Percentiles rank a stretch among this genome's conserved stretches.
Evolutionary conservation across 768 basidiomycete species (phyloP).

Genomic region (Mycena vitilis): DNA sequence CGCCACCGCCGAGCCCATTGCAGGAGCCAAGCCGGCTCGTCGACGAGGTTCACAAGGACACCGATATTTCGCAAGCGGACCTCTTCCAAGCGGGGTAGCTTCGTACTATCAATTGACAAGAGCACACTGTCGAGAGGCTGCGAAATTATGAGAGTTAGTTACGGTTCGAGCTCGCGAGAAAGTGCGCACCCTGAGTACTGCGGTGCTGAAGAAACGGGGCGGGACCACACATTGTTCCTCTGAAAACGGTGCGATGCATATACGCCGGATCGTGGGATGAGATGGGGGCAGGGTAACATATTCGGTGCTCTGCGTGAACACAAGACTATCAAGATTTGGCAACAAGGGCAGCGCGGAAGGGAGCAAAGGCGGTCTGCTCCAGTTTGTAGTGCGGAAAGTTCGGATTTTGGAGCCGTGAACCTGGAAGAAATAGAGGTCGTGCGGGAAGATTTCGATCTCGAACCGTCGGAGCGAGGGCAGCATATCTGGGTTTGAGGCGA

Average conservation of each 20-base stretch:
- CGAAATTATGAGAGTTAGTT: background rate
- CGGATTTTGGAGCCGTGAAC: constrained; percentile 57
- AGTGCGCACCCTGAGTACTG: constrained; percentile 46
- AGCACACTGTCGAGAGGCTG: constrained; percentile 53
- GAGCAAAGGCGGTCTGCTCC: constrained; percentile 44
- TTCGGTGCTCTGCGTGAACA: constrained; percentile 49
- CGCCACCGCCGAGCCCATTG: constrained; percentile 33
- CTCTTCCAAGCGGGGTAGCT: constrained; percentile 48
- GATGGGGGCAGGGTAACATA: constrained; percentile 44
- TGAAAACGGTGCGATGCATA: constrained; percentile 56
- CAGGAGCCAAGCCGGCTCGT: constrained; percentile 44
- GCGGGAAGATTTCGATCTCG: constrained; percentile 56
- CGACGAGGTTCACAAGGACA: constrained; percentile 41
- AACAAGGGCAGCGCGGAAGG: constrained; percentile 51
- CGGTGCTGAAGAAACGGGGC: constrained; percentile 48
- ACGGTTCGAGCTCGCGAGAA: background rate
- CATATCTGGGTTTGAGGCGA: constrained; percentile 47
- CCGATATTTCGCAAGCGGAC: constrained; percentile 56
- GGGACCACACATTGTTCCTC: constrained; percentile 53
- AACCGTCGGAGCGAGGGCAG: constrained; percentile 55
- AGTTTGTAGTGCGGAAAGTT: constrained; percentile 51
- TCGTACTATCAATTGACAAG: constrained; percentile 49
- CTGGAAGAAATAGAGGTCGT: constrained; percentile 47
- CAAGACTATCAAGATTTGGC: constrained; percentile 55
- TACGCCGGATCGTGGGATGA: constrained; percentile 54